Evolutionary conservation across 1,284 basidiomycete genomes (phyloP).

Genomic region (Agroathelia rolfsii): DNA sequence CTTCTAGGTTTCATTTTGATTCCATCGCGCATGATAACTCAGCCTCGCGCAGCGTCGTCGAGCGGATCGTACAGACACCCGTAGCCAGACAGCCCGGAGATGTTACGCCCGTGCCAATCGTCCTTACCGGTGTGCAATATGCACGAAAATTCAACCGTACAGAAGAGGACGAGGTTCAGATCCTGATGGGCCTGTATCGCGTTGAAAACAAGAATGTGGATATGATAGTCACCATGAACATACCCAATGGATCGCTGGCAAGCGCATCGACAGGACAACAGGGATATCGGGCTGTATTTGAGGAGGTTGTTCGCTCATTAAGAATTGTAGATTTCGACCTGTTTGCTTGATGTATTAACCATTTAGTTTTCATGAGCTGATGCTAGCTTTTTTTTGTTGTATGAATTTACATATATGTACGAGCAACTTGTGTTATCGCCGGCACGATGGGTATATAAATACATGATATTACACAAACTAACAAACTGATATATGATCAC

Average conservation of each 20-base stretch:
- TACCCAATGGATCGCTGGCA: slow-evolving; percentile 44
- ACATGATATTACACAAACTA: no score
- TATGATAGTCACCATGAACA: slow-evolving; percentile 74
- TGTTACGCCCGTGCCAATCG: slow-evolving; percentile 45
- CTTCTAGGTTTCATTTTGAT: slow-evolving; percentile 80
- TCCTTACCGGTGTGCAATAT: slow-evolving; percentile 60
- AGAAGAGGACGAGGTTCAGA: slow-evolving; percentile 55
- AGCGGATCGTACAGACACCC: slow-evolving; percentile 29
- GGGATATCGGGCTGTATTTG: slow-evolving; percentile 41
- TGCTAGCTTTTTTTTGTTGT: no score
- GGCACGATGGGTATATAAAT: no score
- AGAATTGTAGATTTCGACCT: slow-evolving; percentile 64
- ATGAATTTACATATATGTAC: slow-evolving; percentile 3
- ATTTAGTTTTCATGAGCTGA: no score
- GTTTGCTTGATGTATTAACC: slow-evolving; percentile 58
- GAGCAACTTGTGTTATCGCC: no score
- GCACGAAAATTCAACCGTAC: slow-evolving; percentile 71
- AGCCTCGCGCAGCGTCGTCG: slow-evolving; percentile 44
- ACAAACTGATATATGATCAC: no score
- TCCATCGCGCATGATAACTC: slow-evolving; percentile 90
- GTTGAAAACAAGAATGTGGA: slow-evolving; percentile 62
- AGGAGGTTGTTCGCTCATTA: slow-evolving; percentile 47
- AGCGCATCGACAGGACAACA: slow-evolving; percentile 31
- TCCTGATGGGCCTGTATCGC: slow-evolving; percentile 74
- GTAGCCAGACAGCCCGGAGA: slow-evolving; percentile 29